Evolutionary conservation across 108 stramenopile species (phyloP).

Genomic region (Hondaea fermentalgiana): DNA sequence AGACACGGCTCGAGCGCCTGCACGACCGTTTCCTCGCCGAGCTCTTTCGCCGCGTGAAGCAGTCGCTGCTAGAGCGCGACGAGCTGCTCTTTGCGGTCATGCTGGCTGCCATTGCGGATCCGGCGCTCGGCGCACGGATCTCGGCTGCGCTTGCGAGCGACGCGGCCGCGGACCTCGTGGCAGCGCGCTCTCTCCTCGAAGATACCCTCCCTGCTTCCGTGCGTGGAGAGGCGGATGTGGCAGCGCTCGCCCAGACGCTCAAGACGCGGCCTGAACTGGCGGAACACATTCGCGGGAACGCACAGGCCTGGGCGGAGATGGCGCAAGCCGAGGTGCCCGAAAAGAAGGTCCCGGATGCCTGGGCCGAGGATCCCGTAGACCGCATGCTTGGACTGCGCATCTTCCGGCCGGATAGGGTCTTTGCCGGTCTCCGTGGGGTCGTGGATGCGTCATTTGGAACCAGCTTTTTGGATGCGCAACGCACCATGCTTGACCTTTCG

Average conservation of each 20-base stretch:
- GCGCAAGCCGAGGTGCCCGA: background rate
- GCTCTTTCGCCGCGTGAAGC: background rate
- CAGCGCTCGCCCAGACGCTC: background rate
- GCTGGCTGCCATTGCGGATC: background rate
- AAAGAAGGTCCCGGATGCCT: background rate
- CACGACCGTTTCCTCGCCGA: background rate
- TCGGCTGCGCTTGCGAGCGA: background rate
- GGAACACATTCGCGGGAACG: background rate
- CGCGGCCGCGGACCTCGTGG: background rate
- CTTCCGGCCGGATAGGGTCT: slow-evolving; percentile 80
- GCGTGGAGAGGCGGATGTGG: background rate
- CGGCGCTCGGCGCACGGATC: background rate
- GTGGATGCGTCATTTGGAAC: slow-evolving; percentile 63
- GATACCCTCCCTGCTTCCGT: background rate
- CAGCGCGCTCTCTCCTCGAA: background rate
- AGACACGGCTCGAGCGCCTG: background rate
- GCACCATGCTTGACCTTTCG: background rate
- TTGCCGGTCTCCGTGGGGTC: slow-evolving; percentile 65
- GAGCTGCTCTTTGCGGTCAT: background rate
- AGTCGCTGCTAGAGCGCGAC: background rate
- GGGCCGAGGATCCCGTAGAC: slow-evolving; percentile 30
- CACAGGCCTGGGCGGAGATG: background rate
- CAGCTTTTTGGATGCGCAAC: slow-evolving; percentile 8
- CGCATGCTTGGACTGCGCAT: slow-evolving; percentile 57
- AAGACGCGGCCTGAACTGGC: background rate